Evolutionary conservation across 2,329 filamentous ascomycete genomes (phyloP).

Genomic region (Akanthomyces uredinophilus): DNA sequence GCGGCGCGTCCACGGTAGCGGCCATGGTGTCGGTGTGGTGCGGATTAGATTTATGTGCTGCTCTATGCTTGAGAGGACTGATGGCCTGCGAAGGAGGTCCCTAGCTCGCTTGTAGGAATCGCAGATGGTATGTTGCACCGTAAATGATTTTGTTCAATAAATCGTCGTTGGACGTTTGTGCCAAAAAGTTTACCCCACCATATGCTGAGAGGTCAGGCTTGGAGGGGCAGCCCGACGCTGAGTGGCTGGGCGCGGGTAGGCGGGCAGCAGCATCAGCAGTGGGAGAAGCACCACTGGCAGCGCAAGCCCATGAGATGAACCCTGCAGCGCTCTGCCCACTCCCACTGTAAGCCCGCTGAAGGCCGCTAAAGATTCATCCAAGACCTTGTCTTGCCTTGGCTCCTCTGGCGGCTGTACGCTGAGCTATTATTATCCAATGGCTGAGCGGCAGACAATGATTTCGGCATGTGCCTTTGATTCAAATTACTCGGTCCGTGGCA

Average conservation of each 20-base stretch:
- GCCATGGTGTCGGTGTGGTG: constrained; percentile 5
- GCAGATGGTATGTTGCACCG: background rate
- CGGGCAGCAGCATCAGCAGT: no score
- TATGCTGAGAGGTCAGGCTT: background rate
- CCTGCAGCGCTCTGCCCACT: background rate
- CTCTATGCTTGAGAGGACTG: background rate
- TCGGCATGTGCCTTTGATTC: background rate
- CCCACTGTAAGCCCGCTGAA: background rate
- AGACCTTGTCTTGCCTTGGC: background rate
- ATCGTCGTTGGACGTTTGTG: background rate
- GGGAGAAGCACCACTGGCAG: no score
- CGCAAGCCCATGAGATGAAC: no score
- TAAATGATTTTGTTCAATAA: background rate
- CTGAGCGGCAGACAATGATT: background rate
- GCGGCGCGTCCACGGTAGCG: background rate
- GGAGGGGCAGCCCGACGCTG: background rate
- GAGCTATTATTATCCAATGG: background rate
- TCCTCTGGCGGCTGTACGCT: background rate
- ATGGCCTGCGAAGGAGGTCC: background rate
- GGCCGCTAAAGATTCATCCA: background rate
- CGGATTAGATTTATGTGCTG: background rate
- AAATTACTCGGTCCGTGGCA: background rate
- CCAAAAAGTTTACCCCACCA: background rate
- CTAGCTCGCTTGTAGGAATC: background rate
- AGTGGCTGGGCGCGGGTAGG: background rate